Conservation (phyloP, 768 basidiomycete species). For the Lactifluus volemus region DNA sequence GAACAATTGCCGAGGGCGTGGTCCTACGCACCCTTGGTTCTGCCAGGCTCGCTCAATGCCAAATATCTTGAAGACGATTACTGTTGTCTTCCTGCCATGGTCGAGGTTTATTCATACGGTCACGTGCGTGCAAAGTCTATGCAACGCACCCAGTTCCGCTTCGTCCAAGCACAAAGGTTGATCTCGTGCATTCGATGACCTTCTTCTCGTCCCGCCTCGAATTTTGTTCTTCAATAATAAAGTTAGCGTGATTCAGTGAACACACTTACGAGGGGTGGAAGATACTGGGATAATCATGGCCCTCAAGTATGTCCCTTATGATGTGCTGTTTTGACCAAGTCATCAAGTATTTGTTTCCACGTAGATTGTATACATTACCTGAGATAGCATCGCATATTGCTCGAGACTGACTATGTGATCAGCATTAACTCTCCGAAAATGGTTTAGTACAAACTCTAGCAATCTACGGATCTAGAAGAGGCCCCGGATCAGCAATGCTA, state of each 20-base stretch:
- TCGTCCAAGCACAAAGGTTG: constrained; percentile 30
- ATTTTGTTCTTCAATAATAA: background rate
- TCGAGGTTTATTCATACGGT: background rate
- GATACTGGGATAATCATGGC: constrained; percentile 8
- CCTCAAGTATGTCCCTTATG: constrained; percentile 12
- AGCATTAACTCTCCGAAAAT: background rate
- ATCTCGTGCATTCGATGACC: constrained; percentile 11
- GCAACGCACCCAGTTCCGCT: constrained; percentile 61
- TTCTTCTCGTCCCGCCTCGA: constrained; percentile 11
- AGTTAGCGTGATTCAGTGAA: background rate
- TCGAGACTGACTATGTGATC: constrained; percentile 4
- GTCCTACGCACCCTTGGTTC: constrained; percentile 26
- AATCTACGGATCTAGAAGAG: constrained; percentile 1
- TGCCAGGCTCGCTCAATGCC: constrained; percentile 52
- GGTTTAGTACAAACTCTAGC: constrained; percentile 5
- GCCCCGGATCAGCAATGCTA: background rate
- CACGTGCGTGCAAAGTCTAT: background rate
- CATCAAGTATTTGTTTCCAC: background rate
- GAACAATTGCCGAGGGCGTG: constrained; percentile 58
- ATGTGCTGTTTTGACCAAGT: background rate
- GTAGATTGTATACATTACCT: background rate
- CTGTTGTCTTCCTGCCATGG: constrained; percentile 55
- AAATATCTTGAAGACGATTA: constrained; percentile 71
- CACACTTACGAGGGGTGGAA: constrained; percentile 16
- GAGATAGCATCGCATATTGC: constrained; percentile 12